These are phyloP conservation scores for Yamadazyma sp. DNA, from an alignment of 1,139 yeast genomes.

Conservation along the genomic window DNA sequence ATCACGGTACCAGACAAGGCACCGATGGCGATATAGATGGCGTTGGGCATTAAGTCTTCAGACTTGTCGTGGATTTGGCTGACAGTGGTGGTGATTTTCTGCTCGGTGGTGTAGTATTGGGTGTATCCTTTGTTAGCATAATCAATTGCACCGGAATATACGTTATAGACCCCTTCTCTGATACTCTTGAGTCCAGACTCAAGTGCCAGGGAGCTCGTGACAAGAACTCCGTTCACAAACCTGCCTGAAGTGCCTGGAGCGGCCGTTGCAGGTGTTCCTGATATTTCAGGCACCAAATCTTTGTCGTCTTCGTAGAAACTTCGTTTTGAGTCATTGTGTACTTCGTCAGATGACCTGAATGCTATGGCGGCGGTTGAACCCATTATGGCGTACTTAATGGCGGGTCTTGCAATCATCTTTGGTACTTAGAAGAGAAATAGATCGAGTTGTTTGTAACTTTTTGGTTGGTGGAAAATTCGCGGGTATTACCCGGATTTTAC, in stretches of 20 bases:
- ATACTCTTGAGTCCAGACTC: constrained; percentile 50
- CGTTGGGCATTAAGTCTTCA: constrained; percentile 78
- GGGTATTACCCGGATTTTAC: not conserved
- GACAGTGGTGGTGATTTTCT: constrained; percentile 64
- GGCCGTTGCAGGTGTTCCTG: constrained; percentile 28
- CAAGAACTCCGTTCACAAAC: constrained; percentile 56
- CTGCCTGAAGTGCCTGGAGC: constrained; percentile 45
- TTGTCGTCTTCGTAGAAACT: constrained; percentile 63
- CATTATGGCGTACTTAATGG: not conserved
- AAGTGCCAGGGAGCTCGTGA: constrained; percentile 50
- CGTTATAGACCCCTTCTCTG: constrained; percentile 34
- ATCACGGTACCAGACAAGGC: constrained; percentile 76
- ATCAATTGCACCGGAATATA: constrained; percentile 17
- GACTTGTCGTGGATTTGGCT: constrained; percentile 67
- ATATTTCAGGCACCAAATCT: constrained; percentile 47
- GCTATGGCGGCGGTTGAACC: constrained; percentile 4
- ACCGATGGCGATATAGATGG: constrained; percentile 72
- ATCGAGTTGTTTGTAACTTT: too few relatives aligned
- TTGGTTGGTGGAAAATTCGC: constrained; percentile 4
- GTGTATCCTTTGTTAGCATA: constrained; percentile 41
- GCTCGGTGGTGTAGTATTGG: constrained; percentile 60
- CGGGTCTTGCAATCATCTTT: constrained; percentile 3
- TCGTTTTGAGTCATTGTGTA: constrained; percentile 34
- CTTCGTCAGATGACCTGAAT: constrained; percentile 9
- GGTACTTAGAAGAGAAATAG: not conserved